Conservation (phyloP, 2,329 filamentous ascomycete species). For the Ampelomyces quisqualis region DNA sequence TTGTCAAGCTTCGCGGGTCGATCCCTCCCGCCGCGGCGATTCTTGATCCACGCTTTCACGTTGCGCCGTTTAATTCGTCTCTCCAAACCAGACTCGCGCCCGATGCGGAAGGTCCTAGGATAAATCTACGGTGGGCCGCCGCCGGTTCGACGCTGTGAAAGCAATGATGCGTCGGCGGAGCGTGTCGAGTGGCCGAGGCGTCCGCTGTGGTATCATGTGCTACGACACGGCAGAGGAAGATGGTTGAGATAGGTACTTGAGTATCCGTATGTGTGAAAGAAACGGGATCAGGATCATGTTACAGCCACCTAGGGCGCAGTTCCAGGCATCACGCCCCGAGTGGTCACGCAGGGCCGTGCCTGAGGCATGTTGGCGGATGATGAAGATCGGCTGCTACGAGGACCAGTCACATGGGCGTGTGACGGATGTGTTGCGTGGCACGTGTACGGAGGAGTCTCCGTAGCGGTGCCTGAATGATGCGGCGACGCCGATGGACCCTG, state of each 20-base stretch:
- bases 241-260: conserved; percentile 6
- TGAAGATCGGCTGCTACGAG: conserved; percentile 27
- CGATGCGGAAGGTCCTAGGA: conserved; percentile 24
- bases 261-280: conserved; percentile 24
- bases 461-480: conserved; percentile 10
- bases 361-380: conserved; percentile 26
- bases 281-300: no score
- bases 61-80: conserved; percentile 24
- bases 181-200: conserved; percentile 12
- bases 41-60: conserved; percentile 23
- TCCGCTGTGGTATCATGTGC: conserved; percentile 5
- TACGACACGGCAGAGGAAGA: conserved; percentile 6
- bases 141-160: conserved; percentile 4
- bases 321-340: conserved; percentile 20
- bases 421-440: conserved; percentile 7
- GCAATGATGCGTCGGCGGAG: conserved; percentile 3
- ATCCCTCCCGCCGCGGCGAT: conserved; percentile 27
- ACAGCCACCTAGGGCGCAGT: conserved; percentile 40
- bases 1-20: conserved; percentile 34
- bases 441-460: no score
- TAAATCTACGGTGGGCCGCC: conserved; percentile 8
- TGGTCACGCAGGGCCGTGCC: conserved; percentile 33
- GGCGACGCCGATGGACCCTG: conserved; percentile 7
- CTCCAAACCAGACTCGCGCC: conserved; percentile 8
- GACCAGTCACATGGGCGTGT: conserved; percentile 29